These are phyloP conservation scores for Irpex sp. DNA, from an alignment of 1,284 basidiomycete genomes.

Conservation along the genomic window DNA sequence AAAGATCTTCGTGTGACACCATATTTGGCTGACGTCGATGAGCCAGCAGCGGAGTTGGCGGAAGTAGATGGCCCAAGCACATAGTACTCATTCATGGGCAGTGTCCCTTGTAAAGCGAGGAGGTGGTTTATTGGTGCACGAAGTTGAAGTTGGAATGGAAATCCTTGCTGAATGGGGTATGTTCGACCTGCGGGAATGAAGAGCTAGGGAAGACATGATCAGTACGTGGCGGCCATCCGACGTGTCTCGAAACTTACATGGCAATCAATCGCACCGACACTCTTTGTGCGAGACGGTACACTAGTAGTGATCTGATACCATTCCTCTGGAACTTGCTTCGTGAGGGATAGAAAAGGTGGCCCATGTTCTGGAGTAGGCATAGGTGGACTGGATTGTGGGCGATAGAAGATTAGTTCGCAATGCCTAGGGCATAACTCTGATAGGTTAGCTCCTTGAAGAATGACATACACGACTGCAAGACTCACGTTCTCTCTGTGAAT, in stretches of 20 bases:
- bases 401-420: constrained; percentile 33
- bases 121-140: constrained; percentile 28
- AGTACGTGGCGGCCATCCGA: not conserved
- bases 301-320: constrained; percentile 50
- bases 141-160: constrained; percentile 63
- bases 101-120: not conserved
- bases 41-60: not conserved
- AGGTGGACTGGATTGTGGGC: constrained; percentile 49
- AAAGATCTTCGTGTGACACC: not conserved
- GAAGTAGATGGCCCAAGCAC: not conserved
- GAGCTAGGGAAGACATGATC: constrained; percentile 28
- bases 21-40: not conserved
- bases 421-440: not conserved
- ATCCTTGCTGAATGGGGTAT: constrained; percentile 46
- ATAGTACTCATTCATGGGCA: not conserved
- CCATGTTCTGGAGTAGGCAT: constrained; percentile 33
- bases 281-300: constrained; percentile 34
- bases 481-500: constrained; percentile 8
- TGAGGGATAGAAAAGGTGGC: constrained; percentile 40
- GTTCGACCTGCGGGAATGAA: constrained; percentile 51
- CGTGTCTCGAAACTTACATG: constrained; percentile 34
- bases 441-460: not conserved
- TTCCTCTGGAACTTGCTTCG: constrained; percentile 57
- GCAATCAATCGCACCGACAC: constrained; percentile 31
- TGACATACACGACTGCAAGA: constrained; percentile 12